Conservation (phyloP, 768 basidiomycete genomes). For the Tulasnella sp. region DNA sequence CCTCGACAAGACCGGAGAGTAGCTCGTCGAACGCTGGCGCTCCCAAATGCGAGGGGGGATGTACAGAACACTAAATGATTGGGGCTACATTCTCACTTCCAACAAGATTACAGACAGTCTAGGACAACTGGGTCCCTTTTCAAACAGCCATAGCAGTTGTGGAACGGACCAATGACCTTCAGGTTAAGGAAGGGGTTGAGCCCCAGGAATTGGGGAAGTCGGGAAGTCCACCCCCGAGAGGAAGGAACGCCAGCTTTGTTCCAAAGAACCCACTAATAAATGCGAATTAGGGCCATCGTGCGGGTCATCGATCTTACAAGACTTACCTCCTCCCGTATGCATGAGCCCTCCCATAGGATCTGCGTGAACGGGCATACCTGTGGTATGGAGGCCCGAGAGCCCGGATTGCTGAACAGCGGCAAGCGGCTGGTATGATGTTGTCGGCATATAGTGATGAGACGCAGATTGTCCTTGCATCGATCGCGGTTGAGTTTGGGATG, state of each 20-base stretch:
- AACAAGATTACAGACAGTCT: not conserved
- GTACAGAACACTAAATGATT: not conserved
- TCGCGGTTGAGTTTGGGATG: not conserved
- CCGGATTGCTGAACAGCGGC: not conserved
- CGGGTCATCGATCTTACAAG: not conserved
- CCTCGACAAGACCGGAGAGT: too few species aligned
- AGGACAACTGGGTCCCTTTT: not conserved
- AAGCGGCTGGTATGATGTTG: not conserved
- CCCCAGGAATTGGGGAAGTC: conserved; percentile 10
- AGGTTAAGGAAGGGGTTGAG: not conserved
- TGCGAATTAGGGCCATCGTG: not conserved
- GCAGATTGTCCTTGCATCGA: not conserved
- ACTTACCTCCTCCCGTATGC: conserved; percentile 23
- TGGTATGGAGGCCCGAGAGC: not conserved
- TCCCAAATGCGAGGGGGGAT: too few species aligned
- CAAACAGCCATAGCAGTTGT: not conserved
- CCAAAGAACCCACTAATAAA: not conserved
- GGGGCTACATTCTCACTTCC: not conserved
- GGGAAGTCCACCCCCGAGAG: conserved; percentile 21
- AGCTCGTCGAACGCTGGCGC: too few species aligned
- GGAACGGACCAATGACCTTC: not conserved
- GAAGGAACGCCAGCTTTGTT: conserved; percentile 24
- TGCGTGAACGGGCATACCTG: not conserved
- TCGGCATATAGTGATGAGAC: not conserved
- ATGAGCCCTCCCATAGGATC: conserved; percentile 20